Conservation (phyloP, 2,329 filamentous ascomycete genomes). For the Zymoseptoria ardabiliae region DNA sequence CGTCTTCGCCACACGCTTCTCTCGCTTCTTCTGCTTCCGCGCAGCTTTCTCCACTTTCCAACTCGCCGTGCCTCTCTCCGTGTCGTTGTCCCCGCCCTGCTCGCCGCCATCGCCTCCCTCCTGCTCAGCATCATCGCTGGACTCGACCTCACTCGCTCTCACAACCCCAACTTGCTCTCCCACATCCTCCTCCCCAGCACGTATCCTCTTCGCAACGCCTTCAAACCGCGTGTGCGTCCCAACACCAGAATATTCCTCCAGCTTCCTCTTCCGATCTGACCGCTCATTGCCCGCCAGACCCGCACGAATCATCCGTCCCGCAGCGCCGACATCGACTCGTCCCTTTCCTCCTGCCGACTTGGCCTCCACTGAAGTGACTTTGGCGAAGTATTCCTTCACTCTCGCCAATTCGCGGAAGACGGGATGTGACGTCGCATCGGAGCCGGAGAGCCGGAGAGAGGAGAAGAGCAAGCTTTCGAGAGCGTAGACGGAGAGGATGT, state of each 20-base stretch:
- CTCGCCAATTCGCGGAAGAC: conserved; percentile 80
- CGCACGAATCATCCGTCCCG: conserved; percentile 72
- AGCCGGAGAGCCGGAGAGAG: conserved; percentile 69
- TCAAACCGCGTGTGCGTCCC: conserved; percentile 31
- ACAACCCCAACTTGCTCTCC: conserved; percentile 7
- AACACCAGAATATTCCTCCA: conserved; percentile 26
- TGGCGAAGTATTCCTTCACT: conserved; percentile 84
- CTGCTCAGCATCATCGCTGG: not conserved
- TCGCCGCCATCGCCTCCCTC: conserved; percentile 7
- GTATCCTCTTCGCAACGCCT: conserved; percentile 27
- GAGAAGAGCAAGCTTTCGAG: conserved; percentile 87
- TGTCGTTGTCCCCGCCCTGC: conserved; percentile 1
- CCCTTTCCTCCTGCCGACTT: conserved; percentile 29
- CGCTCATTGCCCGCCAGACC: conserved; percentile 54
- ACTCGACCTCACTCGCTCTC: conserved; percentile 7
- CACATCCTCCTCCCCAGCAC: conserved; percentile 20
- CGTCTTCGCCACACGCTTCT: conserved; percentile 1
- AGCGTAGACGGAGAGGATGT: conserved; percentile 78
- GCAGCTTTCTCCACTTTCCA: not conserved
- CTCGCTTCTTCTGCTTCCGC: conserved; percentile 3
- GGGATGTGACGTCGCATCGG: conserved; percentile 74
- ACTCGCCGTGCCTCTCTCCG: not conserved
- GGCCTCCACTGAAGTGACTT: conserved; percentile 69
- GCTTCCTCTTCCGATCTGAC: conserved; percentile 35
- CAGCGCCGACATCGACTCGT: conserved; percentile 65